Conservation (phyloP, 495 filamentous ascomycete genomes). For the Aspergillus conjunctus region DNA sequence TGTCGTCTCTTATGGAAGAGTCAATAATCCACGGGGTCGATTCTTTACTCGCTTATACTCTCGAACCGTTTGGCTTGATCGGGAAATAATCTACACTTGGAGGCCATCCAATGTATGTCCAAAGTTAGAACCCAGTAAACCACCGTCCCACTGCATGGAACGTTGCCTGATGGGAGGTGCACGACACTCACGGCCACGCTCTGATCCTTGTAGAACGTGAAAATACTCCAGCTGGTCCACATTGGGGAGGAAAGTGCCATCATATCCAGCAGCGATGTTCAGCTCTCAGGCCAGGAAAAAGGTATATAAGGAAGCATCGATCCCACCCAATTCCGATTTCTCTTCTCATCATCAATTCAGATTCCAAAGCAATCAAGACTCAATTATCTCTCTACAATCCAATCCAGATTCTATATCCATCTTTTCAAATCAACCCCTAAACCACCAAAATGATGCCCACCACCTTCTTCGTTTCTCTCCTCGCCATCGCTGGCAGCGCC, state of each 20-base stretch:
- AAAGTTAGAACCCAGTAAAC: no score
- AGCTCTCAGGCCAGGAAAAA: neutral
- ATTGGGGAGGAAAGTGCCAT: neutral
- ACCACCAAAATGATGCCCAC: conserved; percentile 7
- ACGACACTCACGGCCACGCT: no score
- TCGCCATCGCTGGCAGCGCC: neutral
- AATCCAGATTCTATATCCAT: neutral
- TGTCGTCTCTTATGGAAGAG: no score
- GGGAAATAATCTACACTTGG: no score
- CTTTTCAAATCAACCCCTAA: neutral
- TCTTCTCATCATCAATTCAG: neutral
- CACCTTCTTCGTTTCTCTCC: neutral
- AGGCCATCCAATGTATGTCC: no score
- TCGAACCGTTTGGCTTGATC: no score
- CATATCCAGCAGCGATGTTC: neutral
- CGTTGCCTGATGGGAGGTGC: no score
- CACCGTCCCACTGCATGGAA: no score
- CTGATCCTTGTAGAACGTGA: no score
- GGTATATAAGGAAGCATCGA: neutral
- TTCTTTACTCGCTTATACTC: no score
- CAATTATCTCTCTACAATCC: neutral
- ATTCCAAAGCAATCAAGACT: neutral
- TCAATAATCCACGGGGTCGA: no score
- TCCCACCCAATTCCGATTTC: neutral
- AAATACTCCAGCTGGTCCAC: no score